Evolutionary conservation across 768 basidiomycete genomes (phyloP).

Genomic region (Russula brevipes): DNA sequence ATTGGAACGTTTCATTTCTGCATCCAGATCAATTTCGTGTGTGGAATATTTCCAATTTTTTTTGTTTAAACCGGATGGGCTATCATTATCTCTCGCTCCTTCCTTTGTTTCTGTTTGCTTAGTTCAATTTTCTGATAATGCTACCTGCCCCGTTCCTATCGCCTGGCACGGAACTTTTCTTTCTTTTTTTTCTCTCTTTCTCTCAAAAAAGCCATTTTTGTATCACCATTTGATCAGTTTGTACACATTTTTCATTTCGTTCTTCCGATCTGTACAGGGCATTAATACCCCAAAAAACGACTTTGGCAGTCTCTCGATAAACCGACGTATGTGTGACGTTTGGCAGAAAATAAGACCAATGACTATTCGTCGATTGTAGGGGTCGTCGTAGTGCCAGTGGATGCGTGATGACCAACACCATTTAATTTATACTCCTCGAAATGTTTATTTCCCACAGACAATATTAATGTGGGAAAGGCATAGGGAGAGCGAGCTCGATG

Average conservation of each 20-base stretch:
- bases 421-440: too few species aligned
- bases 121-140: background rate
- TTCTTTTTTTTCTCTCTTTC: background rate
- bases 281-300: slow-evolving; percentile 11
- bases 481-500: too few species aligned
- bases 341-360: too few species aligned
- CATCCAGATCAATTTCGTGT: background rate
- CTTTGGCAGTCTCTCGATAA: background rate
- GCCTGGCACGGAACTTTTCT: too few species aligned
- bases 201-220: background rate
- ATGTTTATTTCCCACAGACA: too few species aligned
- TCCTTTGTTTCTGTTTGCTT: background rate
- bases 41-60: background rate
- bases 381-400: too few species aligned
- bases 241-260: background rate
- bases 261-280: slow-evolving; percentile 11
- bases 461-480: too few species aligned
- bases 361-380: too few species aligned
- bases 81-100: slow-evolving; percentile 20
- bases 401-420: too few species aligned
- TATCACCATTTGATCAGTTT: slow-evolving; percentile 15
- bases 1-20: background rate
- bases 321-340: too few species aligned
- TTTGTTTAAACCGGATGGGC: background rate
- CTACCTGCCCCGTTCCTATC: background rate